phyloP scores from a whole-genome alignment of 208 protist species.

The Herpetomonas samuelpessoai region DNA sequence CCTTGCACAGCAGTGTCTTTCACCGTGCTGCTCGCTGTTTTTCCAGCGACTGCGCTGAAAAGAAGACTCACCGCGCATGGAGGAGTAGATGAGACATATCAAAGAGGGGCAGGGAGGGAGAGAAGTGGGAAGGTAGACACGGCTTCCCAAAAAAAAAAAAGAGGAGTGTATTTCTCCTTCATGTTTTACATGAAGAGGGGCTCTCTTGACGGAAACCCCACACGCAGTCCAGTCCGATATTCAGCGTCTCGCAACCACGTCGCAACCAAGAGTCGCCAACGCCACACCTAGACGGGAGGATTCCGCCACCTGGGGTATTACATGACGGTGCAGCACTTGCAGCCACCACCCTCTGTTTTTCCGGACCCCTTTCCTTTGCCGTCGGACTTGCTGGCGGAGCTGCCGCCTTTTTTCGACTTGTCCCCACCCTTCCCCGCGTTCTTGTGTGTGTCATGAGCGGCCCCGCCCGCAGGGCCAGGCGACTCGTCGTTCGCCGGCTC shows the following conservation, averaged over 20 bases:
- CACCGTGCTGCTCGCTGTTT: no score
- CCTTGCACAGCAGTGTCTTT: no score
- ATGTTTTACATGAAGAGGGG: neutral
- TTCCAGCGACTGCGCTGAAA: no score
- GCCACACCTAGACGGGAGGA: neutral
- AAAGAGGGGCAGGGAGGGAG: slow-evolving; percentile 11
- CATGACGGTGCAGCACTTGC: slow-evolving; percentile 32
- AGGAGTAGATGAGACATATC: no score
- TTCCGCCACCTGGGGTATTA: slow-evolving; percentile 1
- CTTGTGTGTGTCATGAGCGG: neutral
- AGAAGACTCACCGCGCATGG: no score
- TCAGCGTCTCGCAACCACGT: no score
- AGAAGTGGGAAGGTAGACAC: neutral
- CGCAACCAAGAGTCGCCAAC: neutral
- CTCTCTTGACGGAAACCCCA: no score
- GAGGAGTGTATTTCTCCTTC: neutral
- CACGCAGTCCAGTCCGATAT: no score
- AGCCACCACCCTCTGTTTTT: slow-evolving; percentile 7
- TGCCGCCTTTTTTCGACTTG: slow-evolving; percentile 12
- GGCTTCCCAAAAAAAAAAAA: no score
- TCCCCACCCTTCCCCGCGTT: slow-evolving; percentile 2
- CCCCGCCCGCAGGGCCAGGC: no score
- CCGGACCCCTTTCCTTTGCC: neutral
- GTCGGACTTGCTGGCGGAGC: no score
- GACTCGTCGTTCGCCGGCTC: slow-evolving; percentile 13